Base-by-base conservation (phyloP, 2,329 filamentous ascomycete species). In the Cryphonectria naterciae region DNA sequence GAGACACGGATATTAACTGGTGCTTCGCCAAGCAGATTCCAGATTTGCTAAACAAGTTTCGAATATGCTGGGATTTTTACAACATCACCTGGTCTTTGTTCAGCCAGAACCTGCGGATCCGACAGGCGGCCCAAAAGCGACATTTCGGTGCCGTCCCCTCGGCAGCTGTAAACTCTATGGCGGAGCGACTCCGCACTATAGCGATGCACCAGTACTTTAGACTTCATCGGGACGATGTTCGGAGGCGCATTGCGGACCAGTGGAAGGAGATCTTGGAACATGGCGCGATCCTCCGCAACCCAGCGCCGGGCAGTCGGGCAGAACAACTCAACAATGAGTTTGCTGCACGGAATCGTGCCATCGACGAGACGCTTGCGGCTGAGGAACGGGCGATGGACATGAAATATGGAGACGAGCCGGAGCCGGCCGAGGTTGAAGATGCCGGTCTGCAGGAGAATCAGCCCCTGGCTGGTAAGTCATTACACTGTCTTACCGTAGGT, bases 391-490 rank as follows among this genome's bases (percentile, higher is more conserved):
- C 56, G 52, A 54, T 43, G 4, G 41, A 41, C 0, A 7, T 4
- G 35, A 32, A 52, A 4, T 15, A 46, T 41, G 58, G 49, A 10
- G 32, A 22, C 5, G 32, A 15, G 11, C 32, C 46, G 13, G 25
- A 19, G 11, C 35, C n/a, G 2, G n/a, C 32, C 13, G 10, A 60
- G 10, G 28, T n/a, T 60, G 56, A 25, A 22, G 6, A 32, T 32
- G 35, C 66, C 28, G 15, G 17, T 65, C 37, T 68, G 52, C 60
- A 61, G 28, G 32, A 63, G 22, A 37, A 68, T 54, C 69, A 68
- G 28, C 17, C 37, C 10, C 8, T 4, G 49, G 25, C 66, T 15
- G 32, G 65, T 67, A 41, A 67, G 65, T 32, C 28, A 7, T 19
- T 7, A 17, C 39, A 41, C 4, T 1, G 4, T 15, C 8, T 19